phyloP scores from a whole-genome alignment of 768 basidiomycete genomes.

The Rhizopogon vesiculosus region DNA sequence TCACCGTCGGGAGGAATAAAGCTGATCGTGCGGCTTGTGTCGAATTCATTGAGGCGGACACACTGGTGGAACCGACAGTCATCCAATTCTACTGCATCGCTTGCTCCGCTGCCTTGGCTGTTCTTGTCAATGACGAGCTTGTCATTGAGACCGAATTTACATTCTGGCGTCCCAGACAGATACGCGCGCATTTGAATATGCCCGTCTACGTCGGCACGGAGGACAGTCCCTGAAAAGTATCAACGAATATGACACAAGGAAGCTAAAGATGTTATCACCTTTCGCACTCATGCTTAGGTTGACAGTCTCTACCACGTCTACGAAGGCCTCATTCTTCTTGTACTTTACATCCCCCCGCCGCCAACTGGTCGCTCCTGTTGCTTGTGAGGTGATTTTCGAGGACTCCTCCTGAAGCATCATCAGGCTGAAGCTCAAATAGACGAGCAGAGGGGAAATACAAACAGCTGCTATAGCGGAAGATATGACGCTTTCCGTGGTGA shows the following conservation, averaged over 20 bases:
- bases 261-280: slow-evolving; percentile 33
- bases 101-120: slow-evolving; percentile 45
- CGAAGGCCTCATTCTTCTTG: slow-evolving; percentile 99
- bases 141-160: slow-evolving; percentile 98
- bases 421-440: neutral
- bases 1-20: slow-evolving; percentile 99
- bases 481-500: slow-evolving; percentile 95
- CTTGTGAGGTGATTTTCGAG: slow-evolving; percentile 94
- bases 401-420: slow-evolving; percentile 74
- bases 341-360: slow-evolving; percentile 94
- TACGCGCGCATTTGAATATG: slow-evolving; percentile 99
- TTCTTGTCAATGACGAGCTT: slow-evolving; percentile 93
- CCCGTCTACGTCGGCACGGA: slow-evolving; percentile 97
- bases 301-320: slow-evolving; percentile 97
- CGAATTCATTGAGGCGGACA: slow-evolving; percentile 92
- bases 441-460: slow-evolving; percentile 16
- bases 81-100: slow-evolving; percentile 89
- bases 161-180: slow-evolving; percentile 93
- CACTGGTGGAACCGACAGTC: slow-evolving; percentile 99
- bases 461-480: slow-evolving; percentile 83
- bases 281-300: slow-evolving; percentile 98
- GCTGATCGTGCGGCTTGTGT: slow-evolving; percentile 88
- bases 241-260: slow-evolving; percentile 1
- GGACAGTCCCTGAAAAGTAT: slow-evolving; percentile 58
- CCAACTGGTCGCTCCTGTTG: slow-evolving; percentile 97